Percentiles rank a stretch among this genome's conserved stretches.
Conservation (phyloP, 768 basidiomycete genomes). For the Clavaria fumosa region DNA sequence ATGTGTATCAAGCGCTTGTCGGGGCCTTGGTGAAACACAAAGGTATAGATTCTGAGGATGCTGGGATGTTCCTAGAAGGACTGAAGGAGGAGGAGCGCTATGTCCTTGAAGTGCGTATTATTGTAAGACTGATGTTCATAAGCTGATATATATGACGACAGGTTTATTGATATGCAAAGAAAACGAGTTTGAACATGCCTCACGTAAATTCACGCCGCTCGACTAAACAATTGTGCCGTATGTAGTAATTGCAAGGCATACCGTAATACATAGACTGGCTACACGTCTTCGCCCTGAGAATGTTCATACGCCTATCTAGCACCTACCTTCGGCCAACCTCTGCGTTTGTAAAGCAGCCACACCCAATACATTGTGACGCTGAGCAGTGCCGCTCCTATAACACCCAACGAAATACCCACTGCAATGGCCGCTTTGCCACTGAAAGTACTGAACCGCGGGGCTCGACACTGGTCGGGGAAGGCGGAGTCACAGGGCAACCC, state of each 20-base stretch:
- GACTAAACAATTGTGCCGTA: too few relatives aligned
- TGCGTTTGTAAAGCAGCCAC: too few relatives aligned
- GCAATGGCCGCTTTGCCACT: constrained; percentile 58
- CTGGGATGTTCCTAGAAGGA: constrained; percentile 72
- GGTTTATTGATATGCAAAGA: constrained; percentile 9
- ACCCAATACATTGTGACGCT: too few relatives aligned
- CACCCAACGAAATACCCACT: constrained; percentile 45
- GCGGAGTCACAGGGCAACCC: constrained; percentile 72
- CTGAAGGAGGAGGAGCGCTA: constrained; percentile 96
- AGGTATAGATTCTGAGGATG: constrained; percentile 43
- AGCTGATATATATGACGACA: neutral
- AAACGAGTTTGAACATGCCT: constrained; percentile 1
- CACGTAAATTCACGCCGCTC: too few relatives aligned
- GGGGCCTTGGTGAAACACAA: constrained; percentile 63
- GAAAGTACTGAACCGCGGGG: constrained; percentile 39
- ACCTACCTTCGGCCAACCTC: too few relatives aligned
- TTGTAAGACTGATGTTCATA: too few relatives aligned
- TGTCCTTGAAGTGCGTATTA: constrained; percentile 96
- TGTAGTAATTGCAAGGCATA: too few relatives aligned
- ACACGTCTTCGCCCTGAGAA: too few relatives aligned
- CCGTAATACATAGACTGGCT: too few relatives aligned
- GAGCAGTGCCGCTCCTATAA: too few relatives aligned
- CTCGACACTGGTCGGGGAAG: constrained; percentile 35
- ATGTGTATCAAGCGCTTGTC: constrained; percentile 88
- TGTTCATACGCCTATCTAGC: too few relatives aligned